A percentile compares a stretch with the other conserved stretches of the same genome.
phyloP scores from a whole-genome alignment of 768 basidiomycete genomes.

The Nevesoporus exiguus region DNA sequence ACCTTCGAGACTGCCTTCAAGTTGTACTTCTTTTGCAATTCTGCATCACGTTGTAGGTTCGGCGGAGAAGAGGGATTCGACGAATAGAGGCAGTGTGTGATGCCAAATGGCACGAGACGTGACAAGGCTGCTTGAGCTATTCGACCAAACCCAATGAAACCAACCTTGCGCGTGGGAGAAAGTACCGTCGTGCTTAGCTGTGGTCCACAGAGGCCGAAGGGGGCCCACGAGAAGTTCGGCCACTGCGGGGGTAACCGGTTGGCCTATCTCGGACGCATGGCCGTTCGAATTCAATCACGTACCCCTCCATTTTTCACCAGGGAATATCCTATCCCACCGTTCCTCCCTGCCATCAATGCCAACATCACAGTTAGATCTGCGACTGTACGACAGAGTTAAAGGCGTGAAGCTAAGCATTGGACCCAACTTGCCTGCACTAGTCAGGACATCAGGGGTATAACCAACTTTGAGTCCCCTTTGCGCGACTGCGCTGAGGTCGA shows the following conservation, averaged over 20 bases:
- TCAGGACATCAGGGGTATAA: constrained; percentile 92
- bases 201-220: constrained; percentile 81
- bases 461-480: constrained; percentile 70
- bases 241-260: constrained; percentile 48
- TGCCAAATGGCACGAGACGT: constrained; percentile 79
- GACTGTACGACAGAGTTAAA: constrained; percentile 45
- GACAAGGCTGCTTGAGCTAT: constrained; percentile 83
- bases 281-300: constrained; percentile 19
- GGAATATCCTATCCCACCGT: constrained; percentile 58
- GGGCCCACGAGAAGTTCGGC: constrained; percentile 75
- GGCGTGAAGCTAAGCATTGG: not conserved
- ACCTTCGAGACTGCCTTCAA: constrained; percentile 51
- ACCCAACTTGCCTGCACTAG: constrained; percentile 67
- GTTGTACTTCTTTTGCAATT: constrained; percentile 34
- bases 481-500: constrained; percentile 58
- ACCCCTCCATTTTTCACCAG: constrained; percentile 72
- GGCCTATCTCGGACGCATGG: not conserved
- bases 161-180: constrained; percentile 62
- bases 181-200: constrained; percentile 59
- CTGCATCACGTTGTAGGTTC: constrained; percentile 37
- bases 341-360: constrained; percentile 89
- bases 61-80: constrained; percentile 51
- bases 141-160: constrained; percentile 93
- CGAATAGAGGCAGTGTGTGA: constrained; percentile 69
- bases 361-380: constrained; percentile 91